These are phyloP conservation scores for Lentinula raphanica DNA, from an alignment of 768 basidiomycete genomes.

Conservation along the genomic window DNA sequence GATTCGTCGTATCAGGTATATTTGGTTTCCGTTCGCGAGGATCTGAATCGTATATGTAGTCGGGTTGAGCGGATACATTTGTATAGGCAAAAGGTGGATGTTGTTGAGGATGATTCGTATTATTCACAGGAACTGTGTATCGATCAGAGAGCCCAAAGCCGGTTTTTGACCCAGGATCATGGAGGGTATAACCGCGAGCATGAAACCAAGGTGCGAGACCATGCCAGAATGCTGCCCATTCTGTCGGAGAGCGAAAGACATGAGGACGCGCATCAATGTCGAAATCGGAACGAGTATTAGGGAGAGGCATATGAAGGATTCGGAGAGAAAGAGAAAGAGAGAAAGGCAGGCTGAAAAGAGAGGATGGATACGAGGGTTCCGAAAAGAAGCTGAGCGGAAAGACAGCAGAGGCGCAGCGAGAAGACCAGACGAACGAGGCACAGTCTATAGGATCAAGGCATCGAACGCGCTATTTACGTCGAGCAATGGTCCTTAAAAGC, in stretches of 20 bases:
- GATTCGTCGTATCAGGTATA: neutral
- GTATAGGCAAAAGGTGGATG: conserved; percentile 2
- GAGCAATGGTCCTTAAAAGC: neutral
- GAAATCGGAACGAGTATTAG: neutral
- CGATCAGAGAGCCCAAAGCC: neutral
- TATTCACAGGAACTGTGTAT: neutral
- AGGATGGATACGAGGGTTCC: neutral
- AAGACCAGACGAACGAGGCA: neutral
- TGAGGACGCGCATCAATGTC: conserved; percentile 1
- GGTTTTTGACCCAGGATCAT: neutral
- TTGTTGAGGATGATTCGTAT: neutral
- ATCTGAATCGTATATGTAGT: neutral
- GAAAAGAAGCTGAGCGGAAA: neutral
- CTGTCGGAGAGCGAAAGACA: neutral
- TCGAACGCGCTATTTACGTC: neutral
- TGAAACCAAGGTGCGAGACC: conserved; percentile 1
- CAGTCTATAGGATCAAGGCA: neutral
- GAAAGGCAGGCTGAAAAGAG: neutral
- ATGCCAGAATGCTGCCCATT: conserved; percentile 5
- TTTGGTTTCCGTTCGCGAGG: neutral
- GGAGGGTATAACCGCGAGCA: neutral
- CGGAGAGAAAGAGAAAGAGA: neutral
- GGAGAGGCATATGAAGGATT: neutral
- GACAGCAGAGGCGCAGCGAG: neutral
- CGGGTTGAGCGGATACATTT: neutral